Evolutionary conservation across 75 land plant genomes (phyloP), one percentile per base, ranked within the genome.

Genomic region (Sequoiadendron giganteum): DNA sequence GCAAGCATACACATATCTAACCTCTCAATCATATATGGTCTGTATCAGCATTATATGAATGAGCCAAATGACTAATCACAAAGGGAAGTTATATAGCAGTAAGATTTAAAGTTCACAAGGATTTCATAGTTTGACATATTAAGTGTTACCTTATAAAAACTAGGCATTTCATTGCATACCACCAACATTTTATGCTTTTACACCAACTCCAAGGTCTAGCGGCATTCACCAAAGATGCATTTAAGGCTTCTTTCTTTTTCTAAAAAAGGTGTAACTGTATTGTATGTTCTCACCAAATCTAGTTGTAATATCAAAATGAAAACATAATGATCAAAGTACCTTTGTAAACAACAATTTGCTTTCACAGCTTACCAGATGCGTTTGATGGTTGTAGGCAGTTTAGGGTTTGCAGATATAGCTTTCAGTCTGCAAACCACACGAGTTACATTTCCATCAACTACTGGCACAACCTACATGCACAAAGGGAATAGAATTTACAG

Each of bases 361-460:
- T 79, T 21, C 45, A 21, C 28, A 79, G 19, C 89, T 88, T 86
- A 98, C 99, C 99, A 98, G 82, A 97, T 75, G 4, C 72, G 85
- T 87, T 97, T 95, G 49, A 95, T 58, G 13, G 94, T 90, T 28
- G 85, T 21, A 14, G 90, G 72, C 81, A 89, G 91, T 83, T 95
- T 98, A 21, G 99, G 98, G 87, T 94, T 93, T 28, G 88, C 86
- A 87, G 97, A 93, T 43, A 97, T 93, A 49, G 99, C 97, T 84
- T 92, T 94, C 14, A 97, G 86, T 87, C 99, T 94, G 39, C 94
- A 93, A 86, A 98, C 87, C 85, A 97, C 99, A 47, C 99, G 95
- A 34, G 95, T 87, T 2, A 98, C 99, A 91, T 98, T 98, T 16
- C 97, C 99, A 95, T 98, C 99, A 56, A 98, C 99, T 83, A 97